These are phyloP conservation scores for Nicotiana rustica DNA, from an alignment of 305 asterid species.

Conservation along the genomic window DNA sequence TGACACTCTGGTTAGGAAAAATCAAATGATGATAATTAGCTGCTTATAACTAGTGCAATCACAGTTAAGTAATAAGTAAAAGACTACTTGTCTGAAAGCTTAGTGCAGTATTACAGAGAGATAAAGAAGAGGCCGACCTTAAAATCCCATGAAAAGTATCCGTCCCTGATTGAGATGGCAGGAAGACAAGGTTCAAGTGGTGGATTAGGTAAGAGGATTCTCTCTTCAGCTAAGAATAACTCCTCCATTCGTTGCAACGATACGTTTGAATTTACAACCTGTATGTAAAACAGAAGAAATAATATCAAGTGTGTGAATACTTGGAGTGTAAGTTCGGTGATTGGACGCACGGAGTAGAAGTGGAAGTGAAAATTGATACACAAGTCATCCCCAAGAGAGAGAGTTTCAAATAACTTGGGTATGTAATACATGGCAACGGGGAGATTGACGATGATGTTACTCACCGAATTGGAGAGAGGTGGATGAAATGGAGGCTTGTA, in stretches of 20 bases:
- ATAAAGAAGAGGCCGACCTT: conserved; percentile 53
- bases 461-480: too few species aligned
- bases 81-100: neutral
- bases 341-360: too few species aligned
- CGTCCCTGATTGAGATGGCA: conserved; percentile 84
- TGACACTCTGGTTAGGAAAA: neutral
- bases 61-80: conserved; percentile 14
- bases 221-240: conserved; percentile 78
- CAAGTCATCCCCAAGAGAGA: too few species aligned
- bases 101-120: conserved; percentile 3
- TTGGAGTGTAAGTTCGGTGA: too few species aligned
- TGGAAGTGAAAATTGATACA: too few species aligned
- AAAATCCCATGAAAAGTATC: conserved; percentile 91
- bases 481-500: too few species aligned
- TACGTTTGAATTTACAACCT: conserved; percentile 91
- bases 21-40: conserved; percentile 18
- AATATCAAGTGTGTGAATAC: conserved; percentile 3
- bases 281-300: conserved; percentile 37
- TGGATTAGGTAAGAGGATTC: conserved; percentile 78
- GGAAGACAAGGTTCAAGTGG: conserved; percentile 74
- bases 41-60: conserved; percentile 18
- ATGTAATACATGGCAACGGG: too few species aligned
- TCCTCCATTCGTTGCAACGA: conserved; percentile 94
- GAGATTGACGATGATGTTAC: too few species aligned
- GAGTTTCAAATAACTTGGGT: too few species aligned